These are phyloP conservation scores for Termitomyces sp. DNA, from an alignment of 768 basidiomycete species.

Conservation along the genomic window DNA sequence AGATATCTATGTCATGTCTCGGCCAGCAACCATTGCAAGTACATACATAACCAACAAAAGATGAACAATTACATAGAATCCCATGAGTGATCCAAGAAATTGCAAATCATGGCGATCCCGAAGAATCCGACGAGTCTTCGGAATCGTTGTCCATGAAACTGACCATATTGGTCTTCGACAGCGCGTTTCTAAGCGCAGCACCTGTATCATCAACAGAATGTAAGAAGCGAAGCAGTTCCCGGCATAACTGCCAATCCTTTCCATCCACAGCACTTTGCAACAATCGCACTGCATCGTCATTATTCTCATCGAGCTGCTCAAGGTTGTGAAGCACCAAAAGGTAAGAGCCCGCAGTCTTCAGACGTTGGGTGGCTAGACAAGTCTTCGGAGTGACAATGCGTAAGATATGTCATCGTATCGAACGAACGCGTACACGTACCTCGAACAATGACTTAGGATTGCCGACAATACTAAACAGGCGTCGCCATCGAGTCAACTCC, in stretches of 20 bases:
- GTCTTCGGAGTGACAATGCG: conserved; percentile 35
- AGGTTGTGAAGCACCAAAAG: conserved; percentile 90
- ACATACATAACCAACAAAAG: neutral
- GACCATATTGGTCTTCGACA: conserved; percentile 28
- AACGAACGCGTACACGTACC: conserved; percentile 33
- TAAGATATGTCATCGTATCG: neutral
- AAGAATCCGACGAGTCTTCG: conserved; percentile 3
- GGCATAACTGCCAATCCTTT: conserved; percentile 87
- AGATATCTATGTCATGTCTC: neutral
- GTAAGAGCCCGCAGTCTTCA: conserved; percentile 90
- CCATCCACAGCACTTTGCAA: conserved; percentile 69
- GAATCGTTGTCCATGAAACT: conserved; percentile 12
- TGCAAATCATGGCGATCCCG: neutral
- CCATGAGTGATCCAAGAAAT: neutral
- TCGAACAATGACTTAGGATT: conserved; percentile 90
- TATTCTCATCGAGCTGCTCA: conserved; percentile 79
- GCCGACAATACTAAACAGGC: conserved; percentile 86
- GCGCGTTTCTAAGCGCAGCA: conserved; percentile 54
- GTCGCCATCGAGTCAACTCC: conserved; percentile 86
- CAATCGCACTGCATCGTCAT: conserved; percentile 76
- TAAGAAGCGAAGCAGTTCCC: conserved; percentile 88
- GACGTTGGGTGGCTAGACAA: conserved; percentile 63
- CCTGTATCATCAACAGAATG: conserved; percentile 91
- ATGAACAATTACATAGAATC: neutral
- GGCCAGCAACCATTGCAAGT: neutral